phyloP scores from a whole-genome alignment of 306 rosid genomes.

The Cicer judaicum region DNA sequence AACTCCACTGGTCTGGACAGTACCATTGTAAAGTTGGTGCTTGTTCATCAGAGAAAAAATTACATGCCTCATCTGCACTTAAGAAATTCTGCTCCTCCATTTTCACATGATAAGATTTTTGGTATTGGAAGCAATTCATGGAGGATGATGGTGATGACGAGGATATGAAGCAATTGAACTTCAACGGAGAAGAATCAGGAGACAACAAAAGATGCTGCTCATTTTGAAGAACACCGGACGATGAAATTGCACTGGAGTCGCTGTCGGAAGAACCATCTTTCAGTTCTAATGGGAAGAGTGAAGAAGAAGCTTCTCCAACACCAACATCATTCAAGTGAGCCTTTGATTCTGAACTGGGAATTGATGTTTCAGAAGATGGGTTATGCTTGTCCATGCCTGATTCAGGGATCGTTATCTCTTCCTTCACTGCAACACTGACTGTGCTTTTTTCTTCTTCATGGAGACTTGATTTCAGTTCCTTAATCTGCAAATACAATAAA shows the following conservation, averaged over 20 bases:
- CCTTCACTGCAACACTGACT: constrained; percentile 66
- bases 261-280: constrained; percentile 93
- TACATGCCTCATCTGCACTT: constrained; percentile 80
- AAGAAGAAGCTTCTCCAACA: constrained; percentile 34
- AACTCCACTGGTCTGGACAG: constrained; percentile 72
- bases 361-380: constrained; percentile 44
- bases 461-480: constrained; percentile 73
- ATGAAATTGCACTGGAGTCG: constrained; percentile 85
- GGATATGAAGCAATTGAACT: too few species aligned
- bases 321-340: constrained; percentile 48
- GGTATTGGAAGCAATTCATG: constrained; percentile 66
- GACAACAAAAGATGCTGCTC: constrained; percentile 51
- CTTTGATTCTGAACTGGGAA: constrained; percentile 54
- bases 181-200: constrained; percentile 36
- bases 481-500: constrained; percentile 54
- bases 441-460: constrained; percentile 64
- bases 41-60: constrained; percentile 91
- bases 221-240: constrained; percentile 56
- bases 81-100: constrained; percentile 93
- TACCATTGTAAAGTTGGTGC: constrained; percentile 91
- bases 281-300: constrained; percentile 55
- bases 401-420: constrained; percentile 54
- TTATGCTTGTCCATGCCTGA: constrained; percentile 34
- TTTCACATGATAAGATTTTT: constrained; percentile 69
- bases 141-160: constrained; percentile 30